phyloP scores from a whole-genome alignment of 148 eudicot species.

The Selenicereus undatus region DNA sequence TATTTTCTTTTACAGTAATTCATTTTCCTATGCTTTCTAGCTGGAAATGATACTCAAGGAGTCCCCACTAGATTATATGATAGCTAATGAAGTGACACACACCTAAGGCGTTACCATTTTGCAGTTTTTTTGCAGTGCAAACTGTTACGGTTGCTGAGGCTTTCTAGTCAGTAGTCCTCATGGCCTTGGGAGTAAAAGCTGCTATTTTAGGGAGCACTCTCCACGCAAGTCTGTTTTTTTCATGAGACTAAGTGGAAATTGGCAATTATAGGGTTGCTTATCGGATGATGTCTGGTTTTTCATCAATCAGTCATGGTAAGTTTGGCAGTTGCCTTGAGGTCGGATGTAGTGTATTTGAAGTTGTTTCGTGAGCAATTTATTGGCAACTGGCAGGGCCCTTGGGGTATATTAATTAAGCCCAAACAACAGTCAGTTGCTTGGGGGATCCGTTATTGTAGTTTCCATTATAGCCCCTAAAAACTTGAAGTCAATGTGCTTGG shows the following conservation, averaged over 20 bases:
- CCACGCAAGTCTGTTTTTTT: background rate
- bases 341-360: background rate
- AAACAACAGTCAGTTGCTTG: background rate
- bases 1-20: background rate
- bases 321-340: background rate
- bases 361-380: background rate
- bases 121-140: background rate
- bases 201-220: background rate
- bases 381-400: background rate
- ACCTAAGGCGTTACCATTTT: background rate
- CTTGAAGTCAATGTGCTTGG: background rate
- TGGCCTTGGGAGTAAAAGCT: background rate
- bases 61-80: background rate
- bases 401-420: background rate
- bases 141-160: background rate
- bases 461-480: background rate
- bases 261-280: background rate
- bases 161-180: background rate
- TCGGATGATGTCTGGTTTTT: background rate
- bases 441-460: background rate
- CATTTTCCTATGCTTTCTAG: background rate
- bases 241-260: background rate
- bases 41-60: background rate
- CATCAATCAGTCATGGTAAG: background rate
- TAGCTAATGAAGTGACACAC: background rate